Evolutionary conservation across 345 rosid species (phyloP), one percentile per base, ranked within the genome.

Genomic region (Populus pruinosa): DNA sequence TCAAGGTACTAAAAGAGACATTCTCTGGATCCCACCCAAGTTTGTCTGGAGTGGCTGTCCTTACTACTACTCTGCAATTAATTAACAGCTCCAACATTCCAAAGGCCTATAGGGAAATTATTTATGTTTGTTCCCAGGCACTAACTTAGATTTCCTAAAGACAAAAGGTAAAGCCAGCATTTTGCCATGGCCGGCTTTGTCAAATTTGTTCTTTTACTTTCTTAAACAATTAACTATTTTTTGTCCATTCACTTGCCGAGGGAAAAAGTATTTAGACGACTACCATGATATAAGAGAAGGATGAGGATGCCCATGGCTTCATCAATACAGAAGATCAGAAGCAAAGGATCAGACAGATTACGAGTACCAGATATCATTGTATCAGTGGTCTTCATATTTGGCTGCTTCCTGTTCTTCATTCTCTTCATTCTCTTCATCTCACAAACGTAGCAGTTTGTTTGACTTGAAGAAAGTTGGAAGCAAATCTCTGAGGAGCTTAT

Each of bases 401-500:
- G 8, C 78, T 0, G 67, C 81, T 63, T 85, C 87, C 5, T 76
- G 41, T 43, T 79, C 88, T 6, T 83, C 83, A 0, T 55, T 61
- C 39, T 79, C 88, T 6, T 83, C 83, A 0, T 55, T 61, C 39
- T 68, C 80, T n/a, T 77, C 81, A 9, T 73, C 84, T 16, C 29
- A 76, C 55, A 71, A 44, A 67, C 81, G 86, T 20, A 79, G 72
- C 69, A 85, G 75, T 38, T 77, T 90, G 64, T 44, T 87, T 25
- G 79, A 84, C 12, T 69, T 86, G 76, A 89, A 85, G 94, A 86
- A 71, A 78, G 71, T 73, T 21, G 88, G 89, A 71, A 85, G 82
- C 82, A 78, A 85, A 1, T 86, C 90, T 43, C 36, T 87, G 38
- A 62, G 62, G 81, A 87, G 94, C 77, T 75, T 90, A n/a, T 67